Percentiles rank a stretch among this genome's conserved stretches.
Conservation (phyloP, 1,139 yeast species). For the Diutina mesorugosa region DNA sequence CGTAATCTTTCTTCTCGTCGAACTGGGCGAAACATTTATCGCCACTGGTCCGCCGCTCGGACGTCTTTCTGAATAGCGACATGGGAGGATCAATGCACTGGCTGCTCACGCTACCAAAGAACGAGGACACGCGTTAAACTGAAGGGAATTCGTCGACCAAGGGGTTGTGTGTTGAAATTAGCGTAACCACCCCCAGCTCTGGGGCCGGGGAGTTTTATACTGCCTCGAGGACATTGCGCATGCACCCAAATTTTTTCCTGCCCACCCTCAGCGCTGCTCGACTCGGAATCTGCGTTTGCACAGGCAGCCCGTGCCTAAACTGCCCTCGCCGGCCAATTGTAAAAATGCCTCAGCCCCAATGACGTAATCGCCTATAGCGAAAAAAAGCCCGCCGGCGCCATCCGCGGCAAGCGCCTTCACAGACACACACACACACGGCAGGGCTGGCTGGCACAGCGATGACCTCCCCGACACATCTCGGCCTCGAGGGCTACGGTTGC, state of each 20-base stretch:
- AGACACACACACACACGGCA: not conserved
- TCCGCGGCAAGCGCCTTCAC: not conserved
- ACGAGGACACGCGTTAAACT: not conserved
- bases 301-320: not conserved
- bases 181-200: not conserved
- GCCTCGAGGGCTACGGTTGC: too few species aligned
- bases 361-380: not conserved
- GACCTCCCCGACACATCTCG: not conserved
- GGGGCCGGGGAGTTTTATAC: not conserved
- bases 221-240: not conserved
- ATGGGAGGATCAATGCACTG: not conserved
- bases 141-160: not conserved
- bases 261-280: not conserved
- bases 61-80: slow-evolving; percentile 1
- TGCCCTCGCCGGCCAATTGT: not conserved
- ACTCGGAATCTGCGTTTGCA: slow-evolving; percentile 2
- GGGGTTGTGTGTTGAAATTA: not conserved
- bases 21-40: not conserved
- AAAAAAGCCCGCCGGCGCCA: not conserved
- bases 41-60: not conserved
- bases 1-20: slow-evolving; percentile 1
- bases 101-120: slow-evolving; percentile 1
- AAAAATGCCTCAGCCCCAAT: not conserved
- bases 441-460: not conserved
- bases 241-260: slow-evolving; percentile 1